Conservation (phyloP, 345 rosid species). For the Eucalyptus victrix region DNA sequence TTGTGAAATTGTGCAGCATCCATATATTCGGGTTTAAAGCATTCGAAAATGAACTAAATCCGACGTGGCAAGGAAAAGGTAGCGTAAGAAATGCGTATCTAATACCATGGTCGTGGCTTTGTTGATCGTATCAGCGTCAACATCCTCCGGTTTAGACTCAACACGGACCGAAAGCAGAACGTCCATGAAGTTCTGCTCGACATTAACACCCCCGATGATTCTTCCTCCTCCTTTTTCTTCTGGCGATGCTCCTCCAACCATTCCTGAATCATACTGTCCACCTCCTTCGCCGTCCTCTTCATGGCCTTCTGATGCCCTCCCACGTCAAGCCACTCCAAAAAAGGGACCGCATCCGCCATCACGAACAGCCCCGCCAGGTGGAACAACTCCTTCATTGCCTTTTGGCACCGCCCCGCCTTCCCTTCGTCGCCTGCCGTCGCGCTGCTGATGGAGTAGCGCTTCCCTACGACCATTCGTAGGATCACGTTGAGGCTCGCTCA, state of each 20-base stretch:
- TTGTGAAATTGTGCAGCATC: not conserved
- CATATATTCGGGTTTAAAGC: not conserved
- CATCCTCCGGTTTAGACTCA: not conserved
- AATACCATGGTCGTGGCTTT: slow-evolving; percentile 22
- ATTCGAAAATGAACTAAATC: not conserved
- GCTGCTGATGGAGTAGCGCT: not conserved
- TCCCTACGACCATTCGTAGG: slow-evolving; percentile 4
- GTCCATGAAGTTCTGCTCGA: slow-evolving; percentile 9
- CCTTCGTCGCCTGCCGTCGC: not conserved
- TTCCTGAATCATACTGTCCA: not conserved
- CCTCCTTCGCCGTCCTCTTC: slow-evolving; percentile 7
- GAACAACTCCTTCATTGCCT: not conserved
- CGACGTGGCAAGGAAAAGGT: not conserved
- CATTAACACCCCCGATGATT: not conserved
- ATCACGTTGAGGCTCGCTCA: slow-evolving; percentile 6
- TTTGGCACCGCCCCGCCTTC: not conserved
- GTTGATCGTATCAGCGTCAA: slow-evolving; percentile 5
- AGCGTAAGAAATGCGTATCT: not conserved
- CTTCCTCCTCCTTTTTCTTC: not conserved
- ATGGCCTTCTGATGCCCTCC: slow-evolving; percentile 13
- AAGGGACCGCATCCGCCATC: slow-evolving; percentile 14
- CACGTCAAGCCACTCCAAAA: slow-evolving; percentile 11
- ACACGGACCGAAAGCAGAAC: slow-evolving; percentile 6
- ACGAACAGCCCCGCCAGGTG: slow-evolving; percentile 4
- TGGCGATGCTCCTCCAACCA: slow-evolving; percentile 19